phyloP scores from a whole-genome alignment of 257 asterid genomes.

The Gentiana dahurica region DNA sequence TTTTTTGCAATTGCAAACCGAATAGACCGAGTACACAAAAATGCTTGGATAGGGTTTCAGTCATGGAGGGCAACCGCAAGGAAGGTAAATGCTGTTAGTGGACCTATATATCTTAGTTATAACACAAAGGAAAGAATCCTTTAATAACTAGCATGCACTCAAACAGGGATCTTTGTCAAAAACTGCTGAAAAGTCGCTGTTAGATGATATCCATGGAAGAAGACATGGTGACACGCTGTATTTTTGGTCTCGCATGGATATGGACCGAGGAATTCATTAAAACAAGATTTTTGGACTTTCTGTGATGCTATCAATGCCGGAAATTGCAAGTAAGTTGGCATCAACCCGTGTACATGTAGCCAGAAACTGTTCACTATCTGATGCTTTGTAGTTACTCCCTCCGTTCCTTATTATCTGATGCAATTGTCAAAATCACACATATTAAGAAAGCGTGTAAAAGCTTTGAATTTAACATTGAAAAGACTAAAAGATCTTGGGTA shows the following conservation, averaged over 20 bases:
- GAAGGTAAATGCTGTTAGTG: constrained; percentile 29
- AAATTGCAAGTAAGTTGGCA: constrained; percentile 67
- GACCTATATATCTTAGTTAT: too few relatives aligned
- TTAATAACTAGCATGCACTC: neutral
- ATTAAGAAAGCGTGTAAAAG: too few relatives aligned
- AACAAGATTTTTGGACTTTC: constrained; percentile 90
- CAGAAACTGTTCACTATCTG: neutral
- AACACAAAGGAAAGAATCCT: neutral
- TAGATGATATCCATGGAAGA: constrained; percentile 53
- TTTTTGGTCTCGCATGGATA: constrained; percentile 81
- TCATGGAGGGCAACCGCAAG: constrained; percentile 94
- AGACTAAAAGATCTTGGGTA: too few relatives aligned
- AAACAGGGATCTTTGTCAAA: constrained; percentile 66
- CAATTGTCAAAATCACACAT: too few relatives aligned
- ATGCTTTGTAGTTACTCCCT: neutral
- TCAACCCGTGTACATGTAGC: too few relatives aligned
- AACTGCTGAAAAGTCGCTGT: constrained; percentile 63
- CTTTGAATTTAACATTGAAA: too few relatives aligned
- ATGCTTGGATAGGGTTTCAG: constrained; percentile 98
- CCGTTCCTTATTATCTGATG: too few relatives aligned
- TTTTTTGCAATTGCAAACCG: constrained; percentile 87
- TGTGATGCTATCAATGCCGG: constrained; percentile 93
- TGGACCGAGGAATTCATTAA: constrained; percentile 45
- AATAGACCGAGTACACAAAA: constrained; percentile 82
- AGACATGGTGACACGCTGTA: constrained; percentile 77